These are phyloP conservation scores for Cryomyces minteri DNA, from an alignment of 495 filamentous ascomycete species.

Conservation along the genomic window DNA sequence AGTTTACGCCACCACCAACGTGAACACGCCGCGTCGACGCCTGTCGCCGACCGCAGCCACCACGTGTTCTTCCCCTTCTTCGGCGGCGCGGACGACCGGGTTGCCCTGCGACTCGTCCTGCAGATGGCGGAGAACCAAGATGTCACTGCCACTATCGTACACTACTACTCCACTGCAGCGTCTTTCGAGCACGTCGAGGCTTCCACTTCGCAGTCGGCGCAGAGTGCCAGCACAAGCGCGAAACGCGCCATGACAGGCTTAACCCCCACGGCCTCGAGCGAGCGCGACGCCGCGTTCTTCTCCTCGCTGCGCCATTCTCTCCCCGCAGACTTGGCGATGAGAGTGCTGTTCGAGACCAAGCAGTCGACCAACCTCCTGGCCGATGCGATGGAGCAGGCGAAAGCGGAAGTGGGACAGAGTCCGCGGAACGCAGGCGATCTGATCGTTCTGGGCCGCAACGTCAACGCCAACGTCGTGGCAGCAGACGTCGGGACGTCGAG, in stretches of 20 bases:
- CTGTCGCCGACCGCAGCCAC: constrained; percentile 47
- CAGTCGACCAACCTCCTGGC: constrained; percentile 10
- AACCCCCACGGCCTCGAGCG: constrained; percentile 6
- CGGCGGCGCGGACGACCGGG: constrained; percentile 70
- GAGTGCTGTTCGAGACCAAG: constrained; percentile 38
- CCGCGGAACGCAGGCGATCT: constrained; percentile 60
- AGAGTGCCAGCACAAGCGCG: constrained; percentile 12
- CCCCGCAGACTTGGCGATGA: constrained; percentile 31
- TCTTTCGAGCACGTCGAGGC: constrained; percentile 13
- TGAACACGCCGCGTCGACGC: constrained; percentile 25
- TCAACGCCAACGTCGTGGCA: constrained; percentile 5
- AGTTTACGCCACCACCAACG: constrained; percentile 33
- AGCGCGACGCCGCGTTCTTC: constrained; percentile 42
- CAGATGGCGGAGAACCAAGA: constrained; percentile 61
- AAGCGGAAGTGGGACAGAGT: constrained; percentile 39
- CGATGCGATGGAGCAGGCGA: constrained; percentile 25
- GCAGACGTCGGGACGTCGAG: constrained; percentile 12
- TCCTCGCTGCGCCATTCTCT: constrained; percentile 42
- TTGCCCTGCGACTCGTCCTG: constrained; percentile 61
- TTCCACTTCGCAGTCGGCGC: constrained; percentile 5
- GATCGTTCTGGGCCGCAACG: constrained; percentile 48
- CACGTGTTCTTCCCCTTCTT: constrained; percentile 81
- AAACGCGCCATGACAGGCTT: constrained; percentile 11
- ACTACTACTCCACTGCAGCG: constrained; percentile 24
- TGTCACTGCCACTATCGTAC: constrained; percentile 53